These are phyloP conservation scores for Phyllosticta capitalensis DNA, from an alignment of 2,329 filamentous ascomycete species.

Conservation along the genomic window DNA sequence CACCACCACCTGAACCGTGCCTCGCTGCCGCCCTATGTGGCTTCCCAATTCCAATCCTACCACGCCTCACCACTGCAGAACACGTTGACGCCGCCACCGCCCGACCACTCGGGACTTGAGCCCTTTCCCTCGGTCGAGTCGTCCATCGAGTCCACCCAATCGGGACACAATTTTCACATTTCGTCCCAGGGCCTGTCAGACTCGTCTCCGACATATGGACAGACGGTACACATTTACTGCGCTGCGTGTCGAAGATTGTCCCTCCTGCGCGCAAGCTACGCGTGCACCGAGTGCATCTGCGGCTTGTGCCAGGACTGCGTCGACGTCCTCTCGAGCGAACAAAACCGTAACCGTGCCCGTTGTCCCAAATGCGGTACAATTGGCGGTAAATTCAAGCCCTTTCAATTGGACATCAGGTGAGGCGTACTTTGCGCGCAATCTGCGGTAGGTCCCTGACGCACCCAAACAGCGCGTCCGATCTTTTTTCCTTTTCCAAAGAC, in stretches of 20 bases:
- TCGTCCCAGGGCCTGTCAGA: conserved; percentile 41
- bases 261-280: conserved; percentile 72
- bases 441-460: not conserved
- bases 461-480: not conserved
- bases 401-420: conserved; percentile 73
- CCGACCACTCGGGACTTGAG: conserved; percentile 41
- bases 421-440: not conserved
- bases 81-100: conserved; percentile 69
- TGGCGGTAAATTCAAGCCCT: conserved; percentile 72
- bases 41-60: conserved; percentile 53
- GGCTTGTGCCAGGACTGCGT: conserved; percentile 86
- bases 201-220: conserved; percentile 48
- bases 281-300: conserved; percentile 93
- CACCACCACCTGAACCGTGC: conserved; percentile 44
- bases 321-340: conserved; percentile 65
- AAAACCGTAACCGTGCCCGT: conserved; percentile 56
- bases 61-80: conserved; percentile 86
- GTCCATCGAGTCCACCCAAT: conserved; percentile 59
- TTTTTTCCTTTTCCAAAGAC: not conserved
- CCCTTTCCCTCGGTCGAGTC: conserved; percentile 88
- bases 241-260: conserved; percentile 74
- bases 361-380: conserved; percentile 73
- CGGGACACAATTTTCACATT: conserved; percentile 57
- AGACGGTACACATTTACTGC: conserved; percentile 76
- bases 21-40: conserved; percentile 50